Conservation (phyloP, 768 basidiomycete species). For the Suillus ampliporus region DNA sequence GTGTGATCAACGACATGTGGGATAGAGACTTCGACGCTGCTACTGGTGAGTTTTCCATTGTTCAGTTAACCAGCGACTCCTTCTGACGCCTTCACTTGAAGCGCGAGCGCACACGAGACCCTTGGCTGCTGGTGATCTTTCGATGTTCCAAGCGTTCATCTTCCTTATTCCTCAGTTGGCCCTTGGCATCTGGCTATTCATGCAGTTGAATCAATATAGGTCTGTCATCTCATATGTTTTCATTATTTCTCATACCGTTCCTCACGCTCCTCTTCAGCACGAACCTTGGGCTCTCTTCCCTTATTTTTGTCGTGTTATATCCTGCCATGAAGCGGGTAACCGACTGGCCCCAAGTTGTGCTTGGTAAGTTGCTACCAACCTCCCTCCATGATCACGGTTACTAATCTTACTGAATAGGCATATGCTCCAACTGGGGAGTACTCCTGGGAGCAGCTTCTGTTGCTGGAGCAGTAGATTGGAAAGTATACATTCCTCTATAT, state of each 20-base stretch:
- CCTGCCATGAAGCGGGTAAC: slow-evolving; percentile 35
- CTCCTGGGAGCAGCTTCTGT: background rate
- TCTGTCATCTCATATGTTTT: background rate
- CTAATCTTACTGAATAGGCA: background rate
- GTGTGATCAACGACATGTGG: slow-evolving; percentile 4
- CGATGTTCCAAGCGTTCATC: background rate
- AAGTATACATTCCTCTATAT: too few relatives aligned
- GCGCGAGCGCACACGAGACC: background rate
- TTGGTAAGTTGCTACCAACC: slow-evolving; percentile 23
- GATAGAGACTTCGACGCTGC: background rate
- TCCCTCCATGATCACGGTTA: background rate
- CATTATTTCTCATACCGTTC: background rate
- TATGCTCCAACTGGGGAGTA: background rate
- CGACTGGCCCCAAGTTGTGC: slow-evolving; percentile 34
- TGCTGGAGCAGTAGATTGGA: background rate
- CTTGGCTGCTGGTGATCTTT: background rate
- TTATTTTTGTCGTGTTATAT: slow-evolving; percentile 20
- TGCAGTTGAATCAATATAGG: background rate
- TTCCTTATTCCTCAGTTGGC: background rate
- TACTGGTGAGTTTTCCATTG: background rate
- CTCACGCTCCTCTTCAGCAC: slow-evolving; percentile 4
- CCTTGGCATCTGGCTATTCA: background rate
- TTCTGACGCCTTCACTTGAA: background rate
- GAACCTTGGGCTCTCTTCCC: background rate
- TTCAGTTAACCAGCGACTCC: background rate